Conservation (phyloP, 345 rosid species). For the Eucalyptus erythrocorys region DNA sequence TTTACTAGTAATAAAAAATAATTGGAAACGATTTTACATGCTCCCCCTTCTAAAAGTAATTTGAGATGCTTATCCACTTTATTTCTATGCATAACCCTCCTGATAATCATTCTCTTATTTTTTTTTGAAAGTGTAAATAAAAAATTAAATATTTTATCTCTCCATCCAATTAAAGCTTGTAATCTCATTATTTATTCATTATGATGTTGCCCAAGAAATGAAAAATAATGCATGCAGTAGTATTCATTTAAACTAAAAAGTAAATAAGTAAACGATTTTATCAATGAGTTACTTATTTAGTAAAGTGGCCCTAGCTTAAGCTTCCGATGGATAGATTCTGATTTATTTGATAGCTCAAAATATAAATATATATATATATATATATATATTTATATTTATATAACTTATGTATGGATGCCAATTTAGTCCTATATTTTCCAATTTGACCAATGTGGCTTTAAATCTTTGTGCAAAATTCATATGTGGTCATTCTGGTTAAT, state of each 20-base stretch:
- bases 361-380: too few relatives aligned
- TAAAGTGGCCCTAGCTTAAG: too few relatives aligned
- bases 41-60: background rate
- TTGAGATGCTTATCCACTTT: background rate
- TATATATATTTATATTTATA: too few relatives aligned
- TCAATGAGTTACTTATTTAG: background rate
- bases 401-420: too few relatives aligned
- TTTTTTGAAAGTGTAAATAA: too few relatives aligned
- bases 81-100: background rate
- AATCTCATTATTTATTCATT: background rate
- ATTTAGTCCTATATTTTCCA: rapidly evolving
- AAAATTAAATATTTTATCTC: background rate
- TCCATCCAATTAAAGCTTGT: background rate
- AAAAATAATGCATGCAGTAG: background rate
- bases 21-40: background rate
- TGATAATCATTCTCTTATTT: background rate
- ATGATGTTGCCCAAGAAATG: background rate
- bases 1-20: too few relatives aligned
- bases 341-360: too few relatives aligned
- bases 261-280: background rate
- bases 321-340: too few relatives aligned
- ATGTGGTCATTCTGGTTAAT: too few relatives aligned
- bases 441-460: too few relatives aligned
- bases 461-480: too few relatives aligned
- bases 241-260: background rate